Evolutionary conservation across 2,329 filamentous ascomycete species (phyloP).

Genomic region (Lecanicillium sp.): DNA sequence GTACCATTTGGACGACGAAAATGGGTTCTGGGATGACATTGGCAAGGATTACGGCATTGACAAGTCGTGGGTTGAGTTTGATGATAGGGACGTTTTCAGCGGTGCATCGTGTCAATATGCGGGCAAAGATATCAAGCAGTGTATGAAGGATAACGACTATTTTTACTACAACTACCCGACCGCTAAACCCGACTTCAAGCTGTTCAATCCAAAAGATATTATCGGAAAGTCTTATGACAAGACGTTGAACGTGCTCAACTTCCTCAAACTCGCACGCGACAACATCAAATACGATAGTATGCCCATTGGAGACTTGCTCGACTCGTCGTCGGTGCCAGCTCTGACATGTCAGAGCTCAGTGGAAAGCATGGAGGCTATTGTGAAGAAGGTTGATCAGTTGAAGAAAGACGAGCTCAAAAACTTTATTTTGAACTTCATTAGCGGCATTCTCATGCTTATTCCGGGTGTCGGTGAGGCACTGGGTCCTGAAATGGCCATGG

Average conservation of each 20-base stretch:
- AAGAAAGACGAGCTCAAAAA: slow-evolving; percentile 16
- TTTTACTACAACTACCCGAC: slow-evolving; percentile 17
- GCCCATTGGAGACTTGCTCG: not conserved
- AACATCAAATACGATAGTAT: not conserved
- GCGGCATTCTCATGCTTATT: slow-evolving; percentile 42
- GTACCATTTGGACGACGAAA: slow-evolving; percentile 13
- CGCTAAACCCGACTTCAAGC: slow-evolving; percentile 12
- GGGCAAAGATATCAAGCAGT: slow-evolving; percentile 12
- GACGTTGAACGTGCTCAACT: not conserved
- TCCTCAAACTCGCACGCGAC: not conserved
- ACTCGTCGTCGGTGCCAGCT: slow-evolving; percentile 16
- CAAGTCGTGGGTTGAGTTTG: slow-evolving; percentile 13
- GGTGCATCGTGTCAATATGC: slow-evolving; percentile 14
- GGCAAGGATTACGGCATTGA: slow-evolving; percentile 14
- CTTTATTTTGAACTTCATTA: slow-evolving; percentile 29
- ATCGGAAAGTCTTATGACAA: slow-evolving; percentile 17
- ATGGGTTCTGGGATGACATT: slow-evolving; percentile 17
- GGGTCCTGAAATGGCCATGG: not conserved
- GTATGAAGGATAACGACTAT: slow-evolving; percentile 3
- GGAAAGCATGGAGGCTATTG: slow-evolving; percentile 22
- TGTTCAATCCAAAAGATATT: slow-evolving; percentile 19
- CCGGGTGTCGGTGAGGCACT: slow-evolving; percentile 44
- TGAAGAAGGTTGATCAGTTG: slow-evolving; percentile 20
- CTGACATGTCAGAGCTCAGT: slow-evolving; percentile 20
- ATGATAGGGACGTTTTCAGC: not conserved